Evolutionary conservation across 2,329 filamentous ascomycete species (phyloP), one percentile per base, ranked within the genome.

Genomic region (Scedosporium aurantiacum): DNA sequence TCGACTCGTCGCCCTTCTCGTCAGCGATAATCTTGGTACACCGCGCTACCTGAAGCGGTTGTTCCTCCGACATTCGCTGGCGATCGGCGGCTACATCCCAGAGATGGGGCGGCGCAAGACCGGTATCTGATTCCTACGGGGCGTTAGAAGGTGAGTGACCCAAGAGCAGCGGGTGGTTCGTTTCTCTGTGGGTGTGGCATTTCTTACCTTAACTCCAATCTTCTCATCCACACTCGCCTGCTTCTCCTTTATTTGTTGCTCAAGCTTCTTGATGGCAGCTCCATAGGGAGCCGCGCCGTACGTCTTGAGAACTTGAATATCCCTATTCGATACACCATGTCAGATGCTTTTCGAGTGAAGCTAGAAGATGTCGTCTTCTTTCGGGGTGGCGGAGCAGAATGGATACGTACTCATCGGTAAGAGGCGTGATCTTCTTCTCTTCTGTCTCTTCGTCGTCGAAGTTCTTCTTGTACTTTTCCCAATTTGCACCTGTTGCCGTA

Each of bases 21-120:
- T 97, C 93, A 64, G 91, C 87, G 68, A 99, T 99, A 74, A 99
- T 99, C 82, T 99, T 99, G 63, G 94, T 99, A 82, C 94, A 99
- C 71, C 94, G 84, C 66, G 94, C 94, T 65, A 99, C 94, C 78
- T 99, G 94, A 68, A 97, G 83, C 52, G 94, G 94, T 71, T 99
- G 94, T 78, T 99, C 94, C 78, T 99, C 94, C 65, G 88, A 87
- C 94, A 99, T 99, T 71, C 94, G 91, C 83, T 97, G 94, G 69
- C 93, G 87, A 75, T 99, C 94, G 74, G 94, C 94, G 68, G 93
- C 92, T 68, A 97, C 88, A 79, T 99, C 94, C 94, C 94, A 99
- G 69, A 99, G 85, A 82, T 99, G 94, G 74, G 94, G 95, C 73
- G 94, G 94, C 70, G 94, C 94, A 65, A 99, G 89, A 70, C 94